These are phyloP conservation scores for Heliamphora exappendiculata DNA, from an alignment of 148 eudicot species.

Conservation along the genomic window DNA sequence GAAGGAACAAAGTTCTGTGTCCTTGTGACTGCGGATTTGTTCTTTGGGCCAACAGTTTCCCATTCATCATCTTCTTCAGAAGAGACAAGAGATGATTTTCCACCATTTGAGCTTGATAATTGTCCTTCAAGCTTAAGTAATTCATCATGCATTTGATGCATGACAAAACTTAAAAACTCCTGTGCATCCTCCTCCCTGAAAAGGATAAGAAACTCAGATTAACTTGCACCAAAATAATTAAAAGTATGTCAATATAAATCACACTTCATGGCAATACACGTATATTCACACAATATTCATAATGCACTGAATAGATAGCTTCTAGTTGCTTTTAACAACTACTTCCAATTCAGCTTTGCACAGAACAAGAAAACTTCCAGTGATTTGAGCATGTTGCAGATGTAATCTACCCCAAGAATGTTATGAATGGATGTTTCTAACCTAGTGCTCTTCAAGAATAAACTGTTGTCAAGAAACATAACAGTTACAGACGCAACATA, in stretches of 20 bases:
- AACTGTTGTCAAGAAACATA: background rate
- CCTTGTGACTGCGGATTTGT: conserved; percentile 49
- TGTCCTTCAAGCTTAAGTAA: conserved; percentile 80
- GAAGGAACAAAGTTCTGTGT: conserved; percentile 48
- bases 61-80: conserved; percentile 78
- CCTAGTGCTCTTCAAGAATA: background rate
- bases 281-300: background rate
- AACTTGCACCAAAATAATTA: background rate
- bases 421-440: background rate
- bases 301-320: background rate
- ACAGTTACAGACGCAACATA: background rate
- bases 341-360: background rate
- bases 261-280: background rate
- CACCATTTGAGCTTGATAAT: conserved; percentile 31
- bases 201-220: conserved; percentile 3
- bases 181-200: conserved; percentile 99
- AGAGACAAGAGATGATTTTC: conserved; percentile 52
- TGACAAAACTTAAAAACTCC: conserved; percentile 84
- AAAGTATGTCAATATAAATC: background rate
- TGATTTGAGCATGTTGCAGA: background rate
- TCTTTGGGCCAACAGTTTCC: conserved; percentile 60
- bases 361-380: background rate
- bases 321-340: conserved; percentile 4
- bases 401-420: background rate
- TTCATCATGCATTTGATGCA: conserved; percentile 97